A percentile compares a stretch with the other conserved stretches of the same genome.
Evolutionary conservation across 805 yeast species (phyloP).

Genomic region (Komagataella mondaviorum): DNA sequence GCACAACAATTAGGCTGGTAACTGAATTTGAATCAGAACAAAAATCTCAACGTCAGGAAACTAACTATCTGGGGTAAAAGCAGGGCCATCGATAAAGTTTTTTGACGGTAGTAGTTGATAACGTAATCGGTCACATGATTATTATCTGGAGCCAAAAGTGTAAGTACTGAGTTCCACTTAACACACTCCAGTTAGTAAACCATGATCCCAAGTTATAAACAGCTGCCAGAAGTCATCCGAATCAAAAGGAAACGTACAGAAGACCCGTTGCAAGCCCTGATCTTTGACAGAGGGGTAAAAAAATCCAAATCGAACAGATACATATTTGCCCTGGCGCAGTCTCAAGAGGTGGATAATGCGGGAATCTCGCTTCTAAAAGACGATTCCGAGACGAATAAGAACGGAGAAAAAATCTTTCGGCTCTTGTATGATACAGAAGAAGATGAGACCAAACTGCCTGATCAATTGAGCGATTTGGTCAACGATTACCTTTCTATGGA

Average conservation of each 20-base stretch:
- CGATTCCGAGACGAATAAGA: slow-evolving; percentile 1
- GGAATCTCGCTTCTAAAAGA: neutral
- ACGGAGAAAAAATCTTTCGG: slow-evolving; percentile 5
- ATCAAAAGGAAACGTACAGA: slow-evolving; percentile 80
- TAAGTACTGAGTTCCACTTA: neutral
- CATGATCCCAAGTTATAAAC: slow-evolving; percentile 2
- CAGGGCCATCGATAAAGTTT: neutral
- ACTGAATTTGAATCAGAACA: neutral
- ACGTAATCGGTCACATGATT: neutral
- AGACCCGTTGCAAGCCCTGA: slow-evolving; percentile 77
- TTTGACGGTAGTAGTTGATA: neutral
- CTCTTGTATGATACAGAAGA: slow-evolving; percentile 2
- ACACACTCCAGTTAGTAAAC: neutral
- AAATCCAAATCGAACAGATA: slow-evolving; percentile 22
- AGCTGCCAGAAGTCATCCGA: slow-evolving; percentile 53
- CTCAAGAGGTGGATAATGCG: slow-evolving; percentile 32
- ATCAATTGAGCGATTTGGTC: slow-evolving; percentile 67
- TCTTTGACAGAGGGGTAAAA: slow-evolving; percentile 15
- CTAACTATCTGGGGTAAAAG: neutral
- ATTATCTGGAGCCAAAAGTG: neutral
- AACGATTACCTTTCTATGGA: slow-evolving; percentile 37
- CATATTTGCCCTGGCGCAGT: slow-evolving; percentile 21
- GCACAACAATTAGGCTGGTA: neutral
- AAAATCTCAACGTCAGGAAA: neutral
- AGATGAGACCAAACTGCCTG: slow-evolving; percentile 27